Conservation (phyloP, 2,329 filamentous ascomycete species). For the Atkinsonella hypoxylon region DNA sequence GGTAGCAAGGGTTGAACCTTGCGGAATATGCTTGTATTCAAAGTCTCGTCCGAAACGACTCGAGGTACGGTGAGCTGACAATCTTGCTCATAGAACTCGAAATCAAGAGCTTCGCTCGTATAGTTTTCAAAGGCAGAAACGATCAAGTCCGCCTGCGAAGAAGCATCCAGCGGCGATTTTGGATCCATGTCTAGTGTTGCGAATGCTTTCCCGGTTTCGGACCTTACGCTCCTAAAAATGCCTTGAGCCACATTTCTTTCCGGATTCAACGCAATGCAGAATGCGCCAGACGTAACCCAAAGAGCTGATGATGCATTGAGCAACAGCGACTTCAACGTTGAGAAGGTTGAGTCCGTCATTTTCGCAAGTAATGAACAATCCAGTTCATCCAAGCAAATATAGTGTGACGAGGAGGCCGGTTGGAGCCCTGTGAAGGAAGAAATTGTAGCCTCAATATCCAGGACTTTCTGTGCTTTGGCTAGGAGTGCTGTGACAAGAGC, state of each 20-base stretch:
- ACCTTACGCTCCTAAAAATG: conserved; percentile 32
- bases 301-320: conserved; percentile 24
- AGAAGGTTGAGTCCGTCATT: conserved; percentile 26
- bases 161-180: conserved; percentile 5
- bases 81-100: conserved; percentile 18
- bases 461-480: neutral
- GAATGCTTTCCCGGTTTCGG: conserved; percentile 32
- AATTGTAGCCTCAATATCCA: conserved; percentile 10
- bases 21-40: conserved; percentile 15
- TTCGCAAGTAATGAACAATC: conserved; percentile 29
- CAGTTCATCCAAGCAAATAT: conserved; percentile 32
- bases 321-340: conserved; percentile 23
- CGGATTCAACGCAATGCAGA: conserved; percentile 22
- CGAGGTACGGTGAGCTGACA: conserved; percentile 19
- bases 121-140: conserved; percentile 12
- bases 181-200: conserved; percentile 34
- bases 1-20: conserved; percentile 14
- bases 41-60: conserved; percentile 11
- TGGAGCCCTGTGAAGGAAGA: conserved; percentile 10
- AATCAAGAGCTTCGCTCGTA: conserved; percentile 13
- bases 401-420: conserved; percentile 11
- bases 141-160: conserved; percentile 20
- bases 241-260: conserved; percentile 33
- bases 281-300: conserved; percentile 29
- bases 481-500: conserved; percentile 12